Percentiles rank a stretch among this genome's conserved stretches.
Conservation (phyloP, 2,329 filamentous ascomycete genomes). For the Fusarium torulosum region DNA sequence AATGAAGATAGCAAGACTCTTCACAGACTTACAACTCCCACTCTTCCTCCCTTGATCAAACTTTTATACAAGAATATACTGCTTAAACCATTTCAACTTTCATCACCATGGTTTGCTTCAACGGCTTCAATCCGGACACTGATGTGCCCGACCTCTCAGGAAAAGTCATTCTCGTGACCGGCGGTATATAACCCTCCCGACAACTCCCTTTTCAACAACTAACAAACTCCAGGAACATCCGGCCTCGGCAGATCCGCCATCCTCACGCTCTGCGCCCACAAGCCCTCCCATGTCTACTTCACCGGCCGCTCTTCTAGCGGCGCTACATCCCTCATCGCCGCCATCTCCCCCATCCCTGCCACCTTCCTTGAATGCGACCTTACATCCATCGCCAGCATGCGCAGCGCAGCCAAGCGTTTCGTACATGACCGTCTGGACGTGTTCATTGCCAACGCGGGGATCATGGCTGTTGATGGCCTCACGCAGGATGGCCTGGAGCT, state of each 20-base stretch:
- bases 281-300: constrained; percentile 66
- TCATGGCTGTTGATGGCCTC: constrained; percentile 49
- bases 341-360: constrained; percentile 45
- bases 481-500: constrained; percentile 53
- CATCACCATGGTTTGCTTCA: constrained; percentile 24
- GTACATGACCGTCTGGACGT: constrained; percentile 57
- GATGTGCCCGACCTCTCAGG: constrained; percentile 60
- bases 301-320: constrained; percentile 62
- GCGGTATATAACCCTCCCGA: constrained; percentile 52
- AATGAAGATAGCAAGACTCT: background rate
- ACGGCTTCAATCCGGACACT: constrained; percentile 53
- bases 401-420: constrained; percentile 58
- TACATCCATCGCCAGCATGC: constrained; percentile 62
- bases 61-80: background rate
- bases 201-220: background rate
- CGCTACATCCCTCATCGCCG: constrained; percentile 58
- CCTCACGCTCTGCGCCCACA: constrained; percentile 53
- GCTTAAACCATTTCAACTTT: background rate
- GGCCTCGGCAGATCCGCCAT: constrained; percentile 49
- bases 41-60: background rate
- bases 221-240: constrained; percentile 51
- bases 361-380: constrained; percentile 62
- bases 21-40: background rate
- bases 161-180: constrained; percentile 65
- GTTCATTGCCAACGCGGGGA: constrained; percentile 56